phyloP scores from a whole-genome alignment of 2,329 filamentous ascomycete species.

The Arachnopeziza araneosa region DNA sequence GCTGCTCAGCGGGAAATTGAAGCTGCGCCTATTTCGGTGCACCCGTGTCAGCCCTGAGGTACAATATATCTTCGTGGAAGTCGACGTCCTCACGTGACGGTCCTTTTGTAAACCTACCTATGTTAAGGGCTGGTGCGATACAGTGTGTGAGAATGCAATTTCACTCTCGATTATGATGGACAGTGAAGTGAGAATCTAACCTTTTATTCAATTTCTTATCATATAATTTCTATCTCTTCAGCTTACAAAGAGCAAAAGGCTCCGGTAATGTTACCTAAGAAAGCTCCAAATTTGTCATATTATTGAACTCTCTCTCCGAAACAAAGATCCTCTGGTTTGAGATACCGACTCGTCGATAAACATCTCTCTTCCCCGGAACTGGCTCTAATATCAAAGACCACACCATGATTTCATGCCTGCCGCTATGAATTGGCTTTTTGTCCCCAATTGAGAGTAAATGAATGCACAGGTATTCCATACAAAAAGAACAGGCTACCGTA shows the following conservation, averaged over 20 bases:
- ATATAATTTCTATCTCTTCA: neutral
- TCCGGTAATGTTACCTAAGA: neutral
- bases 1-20: too few species aligned
- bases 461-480: neutral
- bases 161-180: neutral
- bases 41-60: too few species aligned
- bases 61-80: too few species aligned
- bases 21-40: too few species aligned
- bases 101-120: too few species aligned
- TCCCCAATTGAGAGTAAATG: neutral
- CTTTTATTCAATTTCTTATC: neutral
- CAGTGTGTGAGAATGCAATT: neutral
- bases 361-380: neutral
- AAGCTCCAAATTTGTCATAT: neutral
- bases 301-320: constrained; percentile 1
- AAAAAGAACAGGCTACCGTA: neutral
- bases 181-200: neutral
- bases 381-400: constrained; percentile 2
- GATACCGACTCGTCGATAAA: constrained; percentile 1
- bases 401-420: neutral
- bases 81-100: too few species aligned
- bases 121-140: too few species aligned
- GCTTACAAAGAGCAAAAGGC: neutral
- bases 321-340: neutral
- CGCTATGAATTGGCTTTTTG: neutral